phyloP scores from a whole-genome alignment of 306 rosid genomes.

The Morella rubra region DNA sequence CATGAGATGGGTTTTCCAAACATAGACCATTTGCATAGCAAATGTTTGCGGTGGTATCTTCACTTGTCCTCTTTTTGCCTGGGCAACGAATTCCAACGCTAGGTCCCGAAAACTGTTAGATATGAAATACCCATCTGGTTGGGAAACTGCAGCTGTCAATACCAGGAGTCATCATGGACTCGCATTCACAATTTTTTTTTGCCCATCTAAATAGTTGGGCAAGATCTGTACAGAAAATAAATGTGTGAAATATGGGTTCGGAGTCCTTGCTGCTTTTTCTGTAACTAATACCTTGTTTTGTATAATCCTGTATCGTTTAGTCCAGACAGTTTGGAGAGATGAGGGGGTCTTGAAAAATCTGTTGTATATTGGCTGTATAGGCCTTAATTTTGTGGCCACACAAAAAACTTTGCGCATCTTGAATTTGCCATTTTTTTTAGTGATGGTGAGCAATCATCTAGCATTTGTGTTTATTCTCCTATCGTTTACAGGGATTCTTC shows the following conservation, averaged over 20 bases:
- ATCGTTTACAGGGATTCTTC: not conserved
- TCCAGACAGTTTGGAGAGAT: not conserved
- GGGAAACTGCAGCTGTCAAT: not conserved
- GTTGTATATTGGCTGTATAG: not conserved
- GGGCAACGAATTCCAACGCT: not conserved
- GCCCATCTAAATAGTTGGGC: slow-evolving; percentile 1
- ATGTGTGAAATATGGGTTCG: not conserved
- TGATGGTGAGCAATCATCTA: not conserved
- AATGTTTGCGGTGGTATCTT: slow-evolving; percentile 1
- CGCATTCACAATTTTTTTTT: not conserved
- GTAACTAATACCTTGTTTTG: not conserved
- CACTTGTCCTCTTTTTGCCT: slow-evolving; percentile 4
- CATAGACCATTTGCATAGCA: not conserved
- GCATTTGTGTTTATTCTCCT: not conserved
- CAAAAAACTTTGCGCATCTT: not conserved
- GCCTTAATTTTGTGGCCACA: not conserved
- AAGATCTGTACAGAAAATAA: not conserved
- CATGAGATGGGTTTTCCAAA: slow-evolving; percentile 8
- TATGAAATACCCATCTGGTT: not conserved
- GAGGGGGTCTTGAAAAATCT: not conserved
- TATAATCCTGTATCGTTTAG: not conserved
- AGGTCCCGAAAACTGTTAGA: not conserved
- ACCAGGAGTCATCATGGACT: not conserved
- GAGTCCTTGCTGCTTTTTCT: not conserved
- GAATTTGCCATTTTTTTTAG: not conserved